Evolutionary conservation across 106 monocot species (phyloP).

Genomic region (Apostasia ramifera): DNA sequence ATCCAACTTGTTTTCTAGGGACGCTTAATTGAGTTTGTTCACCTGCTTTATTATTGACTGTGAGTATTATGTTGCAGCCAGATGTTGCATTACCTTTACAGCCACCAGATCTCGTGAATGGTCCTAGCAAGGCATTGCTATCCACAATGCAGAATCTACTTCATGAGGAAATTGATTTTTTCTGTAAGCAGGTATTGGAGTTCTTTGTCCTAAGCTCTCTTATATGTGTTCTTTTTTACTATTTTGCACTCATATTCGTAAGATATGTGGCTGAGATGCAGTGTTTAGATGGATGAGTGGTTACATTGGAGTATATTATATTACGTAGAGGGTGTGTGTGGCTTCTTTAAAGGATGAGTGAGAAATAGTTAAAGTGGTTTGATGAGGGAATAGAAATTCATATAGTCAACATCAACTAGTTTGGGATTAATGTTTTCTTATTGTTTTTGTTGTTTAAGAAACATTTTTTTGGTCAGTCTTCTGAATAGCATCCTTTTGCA

Average conservation of each 20-base stretch:
- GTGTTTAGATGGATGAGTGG: too few species aligned
- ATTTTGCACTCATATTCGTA: not conserved
- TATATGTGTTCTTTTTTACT: not conserved
- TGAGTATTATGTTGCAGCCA: conserved; percentile 57
- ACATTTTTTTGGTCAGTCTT: too few species aligned
- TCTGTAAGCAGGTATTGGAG: conserved; percentile 81
- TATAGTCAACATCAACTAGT: too few species aligned
- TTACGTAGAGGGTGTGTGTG: too few species aligned
- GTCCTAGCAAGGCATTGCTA: conserved; percentile 40
- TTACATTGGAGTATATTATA: too few species aligned
- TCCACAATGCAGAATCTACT: conserved; percentile 61
- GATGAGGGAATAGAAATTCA: too few species aligned
- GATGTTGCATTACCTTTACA: conserved; percentile 83
- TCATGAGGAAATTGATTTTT: conserved; percentile 86
- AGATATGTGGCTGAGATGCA: too few species aligned
- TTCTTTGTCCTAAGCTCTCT: not conserved
- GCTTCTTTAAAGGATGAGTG: too few species aligned
- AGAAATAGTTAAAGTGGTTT: too few species aligned
- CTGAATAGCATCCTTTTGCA: too few species aligned
- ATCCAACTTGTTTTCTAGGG: not conserved
- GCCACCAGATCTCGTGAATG: conserved; percentile 51
- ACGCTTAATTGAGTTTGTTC: conserved; percentile 8
- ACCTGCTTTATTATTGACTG: conserved; percentile 7
- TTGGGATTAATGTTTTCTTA: too few species aligned
- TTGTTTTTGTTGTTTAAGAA: too few species aligned